These are phyloP conservation scores for Backusella morwellensis DNA, from an alignment of 192 early-diverging fungal species.

Conservation along the genomic window DNA sequence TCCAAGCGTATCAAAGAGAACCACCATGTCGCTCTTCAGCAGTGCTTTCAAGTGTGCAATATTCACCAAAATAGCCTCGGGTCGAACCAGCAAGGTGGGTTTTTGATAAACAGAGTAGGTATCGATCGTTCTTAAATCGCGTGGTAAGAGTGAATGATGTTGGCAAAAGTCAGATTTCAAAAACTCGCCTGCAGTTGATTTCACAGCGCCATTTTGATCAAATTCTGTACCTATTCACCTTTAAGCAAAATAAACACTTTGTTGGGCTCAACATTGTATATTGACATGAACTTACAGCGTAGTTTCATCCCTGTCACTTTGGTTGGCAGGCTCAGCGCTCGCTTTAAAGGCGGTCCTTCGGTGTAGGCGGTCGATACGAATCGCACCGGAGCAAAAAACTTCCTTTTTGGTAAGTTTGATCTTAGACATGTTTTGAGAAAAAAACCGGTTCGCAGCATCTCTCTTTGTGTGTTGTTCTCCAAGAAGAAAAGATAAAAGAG, in stretches of 20 bases:
- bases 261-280: not conserved
- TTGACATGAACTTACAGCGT: slow-evolving; percentile 9
- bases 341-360: not conserved
- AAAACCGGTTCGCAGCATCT: not conserved
- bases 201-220: slow-evolving; percentile 66
- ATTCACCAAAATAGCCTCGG: slow-evolving; percentile 81
- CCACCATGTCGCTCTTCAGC: slow-evolving; percentile 74
- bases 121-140: slow-evolving; percentile 84
- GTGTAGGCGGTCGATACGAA: not conserved
- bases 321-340: not conserved
- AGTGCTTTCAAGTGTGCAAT: slow-evolving; percentile 78
- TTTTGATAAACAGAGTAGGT: slow-evolving; percentile 74
- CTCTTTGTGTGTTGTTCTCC: not conserved
- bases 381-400: not conserved
- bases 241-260: not conserved
- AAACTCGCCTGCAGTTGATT: slow-evolving; percentile 71
- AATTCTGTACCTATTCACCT: slow-evolving; percentile 57
- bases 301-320: slow-evolving; percentile 14
- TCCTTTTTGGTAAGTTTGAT: not conserved
- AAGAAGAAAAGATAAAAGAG: not conserved
- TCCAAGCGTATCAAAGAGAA: slow-evolving; percentile 74
- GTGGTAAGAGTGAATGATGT: slow-evolving; percentile 73
- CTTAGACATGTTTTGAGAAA: not conserved
- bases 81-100: slow-evolving; percentile 80
- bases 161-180: slow-evolving; percentile 77